These are phyloP conservation scores for Lentinula edodes DNA, from an alignment of 768 basidiomycete genomes.

Conservation along the genomic window DNA sequence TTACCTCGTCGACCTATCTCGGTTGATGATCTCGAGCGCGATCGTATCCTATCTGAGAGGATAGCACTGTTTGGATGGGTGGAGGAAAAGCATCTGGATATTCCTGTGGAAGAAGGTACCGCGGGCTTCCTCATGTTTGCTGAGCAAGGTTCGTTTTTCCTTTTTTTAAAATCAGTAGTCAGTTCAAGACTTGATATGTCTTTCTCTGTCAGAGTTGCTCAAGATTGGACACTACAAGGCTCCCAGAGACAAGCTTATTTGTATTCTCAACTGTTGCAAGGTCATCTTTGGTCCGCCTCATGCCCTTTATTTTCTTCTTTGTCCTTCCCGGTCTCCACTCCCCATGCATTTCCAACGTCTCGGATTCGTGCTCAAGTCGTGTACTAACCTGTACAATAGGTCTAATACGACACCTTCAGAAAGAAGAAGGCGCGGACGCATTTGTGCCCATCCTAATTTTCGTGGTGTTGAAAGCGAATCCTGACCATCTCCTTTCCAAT, in stretches of 20 bases:
- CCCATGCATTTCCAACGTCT: not conserved
- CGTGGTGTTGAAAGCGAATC: slow-evolving; percentile 92
- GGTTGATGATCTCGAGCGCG: slow-evolving; percentile 93
- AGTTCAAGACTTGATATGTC: not conserved
- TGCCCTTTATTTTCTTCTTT: not conserved
- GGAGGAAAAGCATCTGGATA: slow-evolving; percentile 82
- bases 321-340: not conserved
- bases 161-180: not conserved
- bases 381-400: slow-evolving; percentile 39
- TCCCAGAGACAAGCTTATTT: slow-evolving; percentile 95
- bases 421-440: slow-evolving; percentile 86
- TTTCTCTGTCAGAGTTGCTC: slow-evolving; percentile 58
- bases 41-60: slow-evolving; percentile 84
- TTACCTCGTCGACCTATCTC: slow-evolving; percentile 74
- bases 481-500: slow-evolving; percentile 88
- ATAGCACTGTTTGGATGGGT: slow-evolving; percentile 92
- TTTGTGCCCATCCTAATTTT: slow-evolving; percentile 94
- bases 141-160: slow-evolving; percentile 59
- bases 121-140: slow-evolving; percentile 87
- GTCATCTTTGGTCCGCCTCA: slow-evolving; percentile 86
- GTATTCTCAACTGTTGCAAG: slow-evolving; percentile 96
- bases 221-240: slow-evolving; percentile 99
- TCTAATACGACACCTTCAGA: slow-evolving; percentile 79
- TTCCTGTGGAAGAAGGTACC: slow-evolving; percentile 70
- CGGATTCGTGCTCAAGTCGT: not conserved